These are phyloP conservation scores for Aspergillus persii DNA, from an alignment of 2,329 filamentous ascomycete species.

Conservation along the genomic window DNA sequence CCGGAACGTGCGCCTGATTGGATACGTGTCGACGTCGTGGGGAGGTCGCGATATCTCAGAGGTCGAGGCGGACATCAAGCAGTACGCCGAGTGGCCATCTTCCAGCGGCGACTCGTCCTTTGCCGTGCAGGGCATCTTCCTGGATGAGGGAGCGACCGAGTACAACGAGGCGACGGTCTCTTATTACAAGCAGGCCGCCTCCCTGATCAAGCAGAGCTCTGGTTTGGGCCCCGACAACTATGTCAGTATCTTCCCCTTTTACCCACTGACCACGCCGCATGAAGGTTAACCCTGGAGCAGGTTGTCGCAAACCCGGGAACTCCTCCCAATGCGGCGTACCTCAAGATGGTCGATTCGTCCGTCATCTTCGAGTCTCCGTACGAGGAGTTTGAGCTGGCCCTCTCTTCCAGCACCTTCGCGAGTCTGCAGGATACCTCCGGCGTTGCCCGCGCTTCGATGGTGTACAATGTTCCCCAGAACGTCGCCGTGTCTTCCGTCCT, in stretches of 20 bases:
- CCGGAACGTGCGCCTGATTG: background rate
- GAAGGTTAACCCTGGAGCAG: background rate
- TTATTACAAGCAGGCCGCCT: constrained; percentile 3
- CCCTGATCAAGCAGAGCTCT: background rate
- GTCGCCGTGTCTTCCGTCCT: constrained; percentile 3
- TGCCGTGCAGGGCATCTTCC: constrained; percentile 12
- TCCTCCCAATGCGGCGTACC: constrained; percentile 10
- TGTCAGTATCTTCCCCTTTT: background rate
- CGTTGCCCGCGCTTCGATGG: constrained; percentile 8
- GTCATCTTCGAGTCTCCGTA: constrained; percentile 16
- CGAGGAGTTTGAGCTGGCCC: constrained; percentile 1
- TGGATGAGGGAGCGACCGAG: constrained; percentile 10
- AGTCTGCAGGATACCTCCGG: background rate
- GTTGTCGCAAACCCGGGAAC: constrained; percentile 14
- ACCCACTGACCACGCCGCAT: background rate
- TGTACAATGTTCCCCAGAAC: constrained; percentile 4
- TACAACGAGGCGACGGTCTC: background rate
- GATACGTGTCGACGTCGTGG: background rate
- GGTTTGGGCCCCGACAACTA: constrained; percentile 9
- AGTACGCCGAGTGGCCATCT: constrained; percentile 10
- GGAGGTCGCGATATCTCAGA: background rate
- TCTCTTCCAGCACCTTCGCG: background rate
- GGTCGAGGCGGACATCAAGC: constrained; percentile 9
- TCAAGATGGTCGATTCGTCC: constrained; percentile 6
- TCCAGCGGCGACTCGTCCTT: constrained; percentile 6